Conservation (phyloP, 164 flowering plant genomes). For the Paratinospora sagittata region DNA sequence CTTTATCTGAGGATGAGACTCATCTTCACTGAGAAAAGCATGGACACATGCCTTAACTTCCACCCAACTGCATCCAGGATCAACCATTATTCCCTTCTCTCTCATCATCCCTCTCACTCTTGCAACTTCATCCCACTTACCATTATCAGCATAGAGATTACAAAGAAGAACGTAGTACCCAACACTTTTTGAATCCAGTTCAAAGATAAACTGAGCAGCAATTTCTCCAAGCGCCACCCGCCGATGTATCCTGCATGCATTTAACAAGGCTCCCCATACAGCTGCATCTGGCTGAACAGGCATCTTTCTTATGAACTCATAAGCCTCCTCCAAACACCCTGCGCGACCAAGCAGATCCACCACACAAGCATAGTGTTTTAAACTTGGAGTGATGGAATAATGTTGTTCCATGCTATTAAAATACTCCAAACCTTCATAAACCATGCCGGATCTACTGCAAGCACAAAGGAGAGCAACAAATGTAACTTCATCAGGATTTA, state of each 20-base stretch:
- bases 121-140: constrained; percentile 69
- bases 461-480: constrained; percentile 67
- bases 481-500: constrained; percentile 64
- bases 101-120: constrained; percentile 59
- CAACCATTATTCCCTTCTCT: constrained; percentile 56
- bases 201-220: constrained; percentile 60
- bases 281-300: constrained; percentile 71
- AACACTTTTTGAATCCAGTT: constrained; percentile 42
- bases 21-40: constrained; percentile 79
- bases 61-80: constrained; percentile 94
- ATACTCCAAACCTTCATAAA: constrained; percentile 61
- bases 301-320: constrained; percentile 57
- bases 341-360: constrained; percentile 93
- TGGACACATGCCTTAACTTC: constrained; percentile 78
- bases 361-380: constrained; percentile 80
- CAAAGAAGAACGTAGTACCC: constrained; percentile 72
- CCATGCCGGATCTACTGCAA: constrained; percentile 82
- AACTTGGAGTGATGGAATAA: constrained; percentile 53
- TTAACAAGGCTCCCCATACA: constrained; percentile 87
- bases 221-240: constrained; percentile 63
- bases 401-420: constrained; percentile 47
- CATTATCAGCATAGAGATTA: constrained; percentile 61
- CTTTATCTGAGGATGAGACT: constrained; percentile 57
- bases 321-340: constrained; percentile 61
- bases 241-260: constrained; percentile 72